Conservation (phyloP, 2,329 filamentous ascomycete genomes). For the Fusarium circinatum region DNA sequence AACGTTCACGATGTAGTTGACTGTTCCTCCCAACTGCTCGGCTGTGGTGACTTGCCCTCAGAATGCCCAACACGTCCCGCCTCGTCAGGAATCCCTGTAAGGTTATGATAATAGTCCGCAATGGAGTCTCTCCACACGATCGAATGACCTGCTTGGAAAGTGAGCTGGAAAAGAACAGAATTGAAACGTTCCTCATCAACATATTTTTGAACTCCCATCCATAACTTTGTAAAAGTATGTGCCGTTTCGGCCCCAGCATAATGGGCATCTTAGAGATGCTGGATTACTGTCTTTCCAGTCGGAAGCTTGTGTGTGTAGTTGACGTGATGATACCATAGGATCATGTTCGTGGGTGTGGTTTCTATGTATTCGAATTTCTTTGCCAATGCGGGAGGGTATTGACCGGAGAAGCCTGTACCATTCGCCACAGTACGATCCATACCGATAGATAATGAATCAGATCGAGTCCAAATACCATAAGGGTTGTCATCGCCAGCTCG, state of each 20-base stretch:
- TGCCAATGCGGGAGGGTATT: not conserved
- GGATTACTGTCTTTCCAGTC: not conserved
- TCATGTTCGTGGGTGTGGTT: not conserved
- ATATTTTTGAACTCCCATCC: not conserved
- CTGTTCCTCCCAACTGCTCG: no score
- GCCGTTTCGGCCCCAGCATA: not conserved
- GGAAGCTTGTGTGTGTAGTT: not conserved
- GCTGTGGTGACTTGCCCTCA: no score
- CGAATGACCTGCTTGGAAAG: not conserved
- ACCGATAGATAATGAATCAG: not conserved
- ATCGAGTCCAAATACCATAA: not conserved
- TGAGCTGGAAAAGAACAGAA: not conserved
- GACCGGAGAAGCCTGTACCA: not conserved
- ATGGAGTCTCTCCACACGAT: not conserved
- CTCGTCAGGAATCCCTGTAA: not conserved
- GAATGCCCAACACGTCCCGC: not conserved
- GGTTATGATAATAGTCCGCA: not conserved
- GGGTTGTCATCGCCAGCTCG: not conserved
- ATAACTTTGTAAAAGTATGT: not conserved
- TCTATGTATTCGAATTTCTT: not conserved
- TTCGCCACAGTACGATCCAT: not conserved
- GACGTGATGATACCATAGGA: not conserved
- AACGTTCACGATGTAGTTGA: no score
- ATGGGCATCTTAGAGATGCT: not conserved
- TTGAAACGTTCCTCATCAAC: not conserved